Evolutionary conservation across 352 stramenopile species (phyloP).

Genomic region (Elongisporangium prolatum): DNA sequence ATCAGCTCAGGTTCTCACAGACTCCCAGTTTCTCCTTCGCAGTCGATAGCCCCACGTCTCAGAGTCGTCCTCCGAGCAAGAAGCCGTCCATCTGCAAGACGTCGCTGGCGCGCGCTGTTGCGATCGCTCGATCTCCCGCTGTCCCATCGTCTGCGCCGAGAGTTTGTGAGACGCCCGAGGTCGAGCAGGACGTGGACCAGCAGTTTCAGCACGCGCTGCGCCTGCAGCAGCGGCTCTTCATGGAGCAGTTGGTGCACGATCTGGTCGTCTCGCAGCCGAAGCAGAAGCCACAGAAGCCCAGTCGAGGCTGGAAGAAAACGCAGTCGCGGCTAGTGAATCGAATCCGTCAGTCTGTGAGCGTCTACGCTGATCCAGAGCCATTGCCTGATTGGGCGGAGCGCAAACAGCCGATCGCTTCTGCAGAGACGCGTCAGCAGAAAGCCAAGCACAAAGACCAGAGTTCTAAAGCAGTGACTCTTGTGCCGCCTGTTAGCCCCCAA

Average conservation of each 20-base stretch:
- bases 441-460: neutral
- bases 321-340: neutral
- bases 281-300: neutral
- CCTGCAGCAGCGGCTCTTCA: constrained; percentile 46
- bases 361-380: neutral
- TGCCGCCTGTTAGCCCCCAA: neutral
- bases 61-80: neutral
- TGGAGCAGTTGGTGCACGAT: constrained; percentile 48
- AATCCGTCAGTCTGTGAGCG: neutral
- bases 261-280: constrained; percentile 24
- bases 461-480: neutral
- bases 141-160: neutral
- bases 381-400: neutral
- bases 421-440: neutral
- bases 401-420: neutral
- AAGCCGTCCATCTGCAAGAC: constrained; percentile 12
- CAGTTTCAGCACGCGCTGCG: constrained; percentile 23
- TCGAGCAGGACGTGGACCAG: constrained; percentile 8
- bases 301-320: neutral
- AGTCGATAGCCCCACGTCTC: constrained; percentile 2
- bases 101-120: constrained; percentile 7
- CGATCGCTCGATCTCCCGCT: neutral
- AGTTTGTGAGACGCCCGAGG: constrained; percentile 1
- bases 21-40: constrained; percentile 33
- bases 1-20: constrained; percentile 40